These are phyloP conservation scores for Sclerotinia minor DNA, from an alignment of 2,329 filamentous ascomycete genomes.

Conservation along the genomic window DNA sequence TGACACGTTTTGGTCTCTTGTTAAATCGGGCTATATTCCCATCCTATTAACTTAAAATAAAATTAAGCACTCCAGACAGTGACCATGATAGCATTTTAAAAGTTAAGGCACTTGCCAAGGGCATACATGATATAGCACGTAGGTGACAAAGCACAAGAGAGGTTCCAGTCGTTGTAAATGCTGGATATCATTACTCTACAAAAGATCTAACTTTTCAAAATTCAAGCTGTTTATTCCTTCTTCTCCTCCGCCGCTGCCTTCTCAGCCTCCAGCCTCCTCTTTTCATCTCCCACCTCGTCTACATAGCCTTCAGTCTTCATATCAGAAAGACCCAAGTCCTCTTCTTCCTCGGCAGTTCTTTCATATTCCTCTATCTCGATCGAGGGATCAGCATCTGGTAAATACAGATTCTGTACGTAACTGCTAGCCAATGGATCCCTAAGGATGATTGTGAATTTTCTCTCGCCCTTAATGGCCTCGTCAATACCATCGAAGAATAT, in stretches of 20 bases:
- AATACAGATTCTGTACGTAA: slow-evolving; percentile 88
- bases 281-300: slow-evolving; percentile 38
- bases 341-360: slow-evolving; percentile 87
- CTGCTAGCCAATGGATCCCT: slow-evolving; percentile 88
- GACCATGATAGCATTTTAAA: not conserved
- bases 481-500: slow-evolving; percentile 77
- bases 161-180: not conserved
- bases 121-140: not conserved
- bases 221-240: not conserved
- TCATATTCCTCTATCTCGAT: slow-evolving; percentile 81
- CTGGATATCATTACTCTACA: slow-evolving; percentile 12
- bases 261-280: slow-evolving; percentile 30
- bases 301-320: slow-evolving; percentile 88
- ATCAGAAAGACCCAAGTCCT: slow-evolving; percentile 84
- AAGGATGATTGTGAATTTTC: slow-evolving; percentile 79
- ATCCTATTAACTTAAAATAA: no score
- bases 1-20: no score
- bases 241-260: slow-evolving; percentile 20
- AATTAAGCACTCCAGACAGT: no score
- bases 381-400: slow-evolving; percentile 73
- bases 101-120: slow-evolving; percentile 6
- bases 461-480: slow-evolving; percentile 75
- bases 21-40: no score
- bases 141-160: not conserved
- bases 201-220: not conserved